Evolutionary conservation across 148 eudicot species (phyloP), one percentile per base, ranked within the genome.

Genomic region (Diospyros lotus): DNA sequence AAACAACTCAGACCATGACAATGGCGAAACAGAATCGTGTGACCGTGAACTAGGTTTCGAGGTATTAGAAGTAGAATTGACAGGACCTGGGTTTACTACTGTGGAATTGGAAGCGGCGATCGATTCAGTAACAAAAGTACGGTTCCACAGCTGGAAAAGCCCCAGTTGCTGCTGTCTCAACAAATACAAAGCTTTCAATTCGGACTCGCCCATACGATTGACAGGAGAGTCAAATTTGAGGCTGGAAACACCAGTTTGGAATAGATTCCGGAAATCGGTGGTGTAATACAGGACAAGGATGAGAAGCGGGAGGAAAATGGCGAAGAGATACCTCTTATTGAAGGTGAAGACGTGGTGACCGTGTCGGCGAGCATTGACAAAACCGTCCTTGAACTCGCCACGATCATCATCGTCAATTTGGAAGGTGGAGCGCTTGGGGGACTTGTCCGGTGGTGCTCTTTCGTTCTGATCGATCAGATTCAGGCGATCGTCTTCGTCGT

Each of bases 181-280:
- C 73, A 92, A 77, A 78, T 80, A 79, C 74, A 92, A 59, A 69
- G 93, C 94, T 12, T 58, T 78, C 42, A 92, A 79, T 72, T 92
- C 90, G 13, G 92, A 73, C 68, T 90, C 93, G 14, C 94, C 91
- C 94, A 90, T 92, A 6, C 82, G 77, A 80, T 79, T 82, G 68
- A 73, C 53, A 11, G 85, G 76, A 3, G 76, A 56, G 4, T 79
- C 71, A 56, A 74, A 64, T 52, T 75, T 76, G 74, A 69, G 13
- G 64, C 50, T 64, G 73, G 78, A 81, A 56, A 77, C 43, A 17
- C 73, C 74, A 8, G 86, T 80, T 62, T 77, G 82, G 53, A 84
- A 80, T 12, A 82, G 10, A 6, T 52, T 72, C 52, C 80, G 76
- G 65, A 86, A 11, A 64, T 84, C 92, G 63, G 85, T 42, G 4